These are phyloP conservation scores for Lactarius indigo DNA, from an alignment of 768 basidiomycete species.

Conservation along the genomic window DNA sequence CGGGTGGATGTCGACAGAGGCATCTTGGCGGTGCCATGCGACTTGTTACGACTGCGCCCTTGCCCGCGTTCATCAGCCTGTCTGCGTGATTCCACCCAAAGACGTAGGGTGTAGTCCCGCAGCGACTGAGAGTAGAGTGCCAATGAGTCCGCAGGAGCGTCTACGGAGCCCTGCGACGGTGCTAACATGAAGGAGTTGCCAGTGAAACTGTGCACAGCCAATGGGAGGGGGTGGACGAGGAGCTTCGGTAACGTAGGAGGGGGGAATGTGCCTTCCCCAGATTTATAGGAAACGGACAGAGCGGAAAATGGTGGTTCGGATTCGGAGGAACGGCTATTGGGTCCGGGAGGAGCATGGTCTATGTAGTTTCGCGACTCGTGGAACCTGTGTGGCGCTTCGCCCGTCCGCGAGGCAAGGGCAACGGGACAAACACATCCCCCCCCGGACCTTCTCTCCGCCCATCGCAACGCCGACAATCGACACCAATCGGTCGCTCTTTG, in stretches of 20 bases:
- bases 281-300: constrained; percentile 6
- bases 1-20: background rate
- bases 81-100: constrained; percentile 66
- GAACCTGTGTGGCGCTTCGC: constrained; percentile 17
- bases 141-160: constrained; percentile 29
- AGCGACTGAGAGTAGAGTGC: constrained; percentile 59
- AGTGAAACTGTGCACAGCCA: background rate
- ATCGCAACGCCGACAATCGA: constrained; percentile 5
- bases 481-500: background rate
- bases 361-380: background rate
- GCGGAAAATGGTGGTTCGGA: background rate
- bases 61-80: constrained; percentile 46
- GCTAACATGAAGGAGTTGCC: constrained; percentile 5
- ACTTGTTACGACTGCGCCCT: constrained; percentile 24
- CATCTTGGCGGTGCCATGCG: constrained; percentile 10
- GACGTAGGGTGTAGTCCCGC: constrained; percentile 61
- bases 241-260: background rate
- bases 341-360: background rate
- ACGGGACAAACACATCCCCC: background rate
- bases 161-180: constrained; percentile 2
- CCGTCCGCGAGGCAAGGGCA: background rate
- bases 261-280: background rate
- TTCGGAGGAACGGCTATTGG: constrained; percentile 7
- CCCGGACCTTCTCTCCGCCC: background rate
- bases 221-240: background rate